Percentiles rank a stretch among this genome's conserved stretches.
Evolutionary conservation across 768 basidiomycete genomes (phyloP).

Genomic region (Coprinopsis cinerea): DNA sequence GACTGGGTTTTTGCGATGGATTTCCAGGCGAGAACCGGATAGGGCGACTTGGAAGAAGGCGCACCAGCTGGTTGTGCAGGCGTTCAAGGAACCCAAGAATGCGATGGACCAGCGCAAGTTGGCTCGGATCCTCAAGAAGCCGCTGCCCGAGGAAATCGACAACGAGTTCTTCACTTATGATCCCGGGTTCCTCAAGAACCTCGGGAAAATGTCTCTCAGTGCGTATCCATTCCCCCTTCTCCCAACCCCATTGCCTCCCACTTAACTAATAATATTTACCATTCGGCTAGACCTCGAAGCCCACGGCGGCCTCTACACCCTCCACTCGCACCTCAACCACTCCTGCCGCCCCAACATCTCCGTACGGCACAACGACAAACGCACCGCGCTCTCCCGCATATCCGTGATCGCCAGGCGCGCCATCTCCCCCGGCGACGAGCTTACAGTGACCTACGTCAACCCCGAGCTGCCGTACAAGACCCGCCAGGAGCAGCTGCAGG

Average conservation of each 20-base stretch:
- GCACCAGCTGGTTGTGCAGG: conserved; percentile 47
- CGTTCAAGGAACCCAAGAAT: conserved; percentile 56
- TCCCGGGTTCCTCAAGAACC: conserved; percentile 55
- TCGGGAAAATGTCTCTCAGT: conserved; percentile 83
- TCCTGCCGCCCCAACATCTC: conserved; percentile 76
- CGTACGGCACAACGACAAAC: conserved; percentile 69
- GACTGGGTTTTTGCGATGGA: conserved; percentile 7
- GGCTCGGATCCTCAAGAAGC: conserved; percentile 47
- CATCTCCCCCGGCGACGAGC: conserved; percentile 68
- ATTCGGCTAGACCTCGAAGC: conserved; percentile 61
- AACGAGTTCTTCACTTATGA: conserved; percentile 69
- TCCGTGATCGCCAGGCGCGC: conserved; percentile 61
- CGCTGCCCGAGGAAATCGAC: conserved; percentile 40
- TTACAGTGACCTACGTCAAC: conserved; percentile 75
- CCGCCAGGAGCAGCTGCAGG: conserved; percentile 49
- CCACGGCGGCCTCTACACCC: conserved; percentile 78
- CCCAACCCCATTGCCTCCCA: neutral
- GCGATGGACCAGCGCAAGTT: conserved; percentile 52
- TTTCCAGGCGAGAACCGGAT: conserved; percentile 47
- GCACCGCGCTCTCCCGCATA: conserved; percentile 66
- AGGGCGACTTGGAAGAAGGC: conserved; percentile 63
- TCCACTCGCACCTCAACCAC: conserved; percentile 89
- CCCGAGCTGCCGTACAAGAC: conserved; percentile 43
- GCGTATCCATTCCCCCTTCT: conserved; percentile 22
- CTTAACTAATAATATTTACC: neutral